These are phyloP conservation scores for Claviceps maximensis DNA, from an alignment of 2,329 filamentous ascomycete genomes.

Conservation along the genomic window DNA sequence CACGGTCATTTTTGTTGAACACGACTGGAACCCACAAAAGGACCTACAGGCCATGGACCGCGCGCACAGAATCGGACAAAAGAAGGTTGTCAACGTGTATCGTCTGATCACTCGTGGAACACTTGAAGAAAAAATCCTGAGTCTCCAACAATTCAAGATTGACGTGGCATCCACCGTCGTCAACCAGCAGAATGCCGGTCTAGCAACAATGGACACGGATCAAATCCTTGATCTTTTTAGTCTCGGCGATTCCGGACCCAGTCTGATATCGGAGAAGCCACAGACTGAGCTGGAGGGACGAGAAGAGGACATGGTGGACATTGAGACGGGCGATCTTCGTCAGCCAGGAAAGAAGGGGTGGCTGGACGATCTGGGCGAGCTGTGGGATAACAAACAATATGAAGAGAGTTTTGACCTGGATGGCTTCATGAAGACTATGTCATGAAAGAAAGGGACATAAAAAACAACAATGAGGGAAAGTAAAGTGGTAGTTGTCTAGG, in stretches of 20 bases:
- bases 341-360: slow-evolving; percentile 95
- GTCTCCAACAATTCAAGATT: slow-evolving; percentile 97
- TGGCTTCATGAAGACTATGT: slow-evolving; percentile 91
- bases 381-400: slow-evolving; percentile 97
- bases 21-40: slow-evolving; percentile 99
- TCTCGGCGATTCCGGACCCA: slow-evolving; percentile 64
- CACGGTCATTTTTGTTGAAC: slow-evolving; percentile 98
- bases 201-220: slow-evolving; percentile 94
- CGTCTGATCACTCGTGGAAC: slow-evolving; percentile 91
- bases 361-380: slow-evolving; percentile 84
- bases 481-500: not conserved
- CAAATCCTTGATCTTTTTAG: slow-evolving; percentile 96
- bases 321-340: slow-evolving; percentile 80
- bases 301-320: slow-evolving; percentile 81
- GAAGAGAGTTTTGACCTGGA: slow-evolving; percentile 96
- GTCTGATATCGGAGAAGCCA: slow-evolving; percentile 47
- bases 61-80: slow-evolving; percentile 94
- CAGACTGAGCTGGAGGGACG: slow-evolving; percentile 45
- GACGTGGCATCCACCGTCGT: slow-evolving; percentile 96
- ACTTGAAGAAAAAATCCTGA: slow-evolving; percentile 95
- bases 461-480: not conserved
- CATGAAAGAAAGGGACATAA: slow-evolving; percentile 31
- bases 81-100: slow-evolving; percentile 99
- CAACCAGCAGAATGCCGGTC: slow-evolving; percentile 93
- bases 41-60: slow-evolving; percentile 98